Conservation (phyloP, 225 moss, liverwort and hornwort genomes). For the Ulota crispa region DNA sequence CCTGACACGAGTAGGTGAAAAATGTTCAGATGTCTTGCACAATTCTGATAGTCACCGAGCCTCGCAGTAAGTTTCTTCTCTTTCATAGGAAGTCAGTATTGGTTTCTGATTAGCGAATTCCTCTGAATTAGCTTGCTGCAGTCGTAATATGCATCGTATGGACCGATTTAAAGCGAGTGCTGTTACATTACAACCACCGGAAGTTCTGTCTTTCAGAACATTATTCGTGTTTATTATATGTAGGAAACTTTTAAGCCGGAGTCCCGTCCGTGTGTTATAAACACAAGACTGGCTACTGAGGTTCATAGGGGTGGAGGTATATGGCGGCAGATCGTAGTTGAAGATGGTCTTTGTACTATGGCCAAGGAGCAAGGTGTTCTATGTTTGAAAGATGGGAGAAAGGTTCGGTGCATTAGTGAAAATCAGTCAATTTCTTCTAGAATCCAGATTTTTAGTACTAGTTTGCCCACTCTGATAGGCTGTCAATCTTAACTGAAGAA, state of each 20-base stretch:
- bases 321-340: conserved; percentile 6
- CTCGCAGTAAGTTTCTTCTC: conserved; percentile 24
- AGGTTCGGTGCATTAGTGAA: conserved; percentile 9
- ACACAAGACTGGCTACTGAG: neutral
- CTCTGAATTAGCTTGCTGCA: conserved; percentile 5
- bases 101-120: neutral
- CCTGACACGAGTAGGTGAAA: conserved; percentile 31
- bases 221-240: conserved; percentile 1
- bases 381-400: neutral
- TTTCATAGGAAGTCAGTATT: conserved; percentile 1
- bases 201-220: neutral
- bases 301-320: neutral
- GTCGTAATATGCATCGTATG: neutral
- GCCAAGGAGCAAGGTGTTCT: conserved; percentile 11
- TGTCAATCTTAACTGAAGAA: conserved; percentile 10
- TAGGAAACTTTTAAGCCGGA: neutral
- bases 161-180: neutral
- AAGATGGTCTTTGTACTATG: neutral
- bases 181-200: neutral
- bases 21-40: conserved; percentile 26
- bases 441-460: conserved; percentile 10
- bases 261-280: neutral
- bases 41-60: conserved; percentile 24
- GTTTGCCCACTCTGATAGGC: neutral
- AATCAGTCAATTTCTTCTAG: neutral